Evolutionary conservation across 306 rosid genomes (phyloP).

Genomic region (Glycine tomentella): DNA sequence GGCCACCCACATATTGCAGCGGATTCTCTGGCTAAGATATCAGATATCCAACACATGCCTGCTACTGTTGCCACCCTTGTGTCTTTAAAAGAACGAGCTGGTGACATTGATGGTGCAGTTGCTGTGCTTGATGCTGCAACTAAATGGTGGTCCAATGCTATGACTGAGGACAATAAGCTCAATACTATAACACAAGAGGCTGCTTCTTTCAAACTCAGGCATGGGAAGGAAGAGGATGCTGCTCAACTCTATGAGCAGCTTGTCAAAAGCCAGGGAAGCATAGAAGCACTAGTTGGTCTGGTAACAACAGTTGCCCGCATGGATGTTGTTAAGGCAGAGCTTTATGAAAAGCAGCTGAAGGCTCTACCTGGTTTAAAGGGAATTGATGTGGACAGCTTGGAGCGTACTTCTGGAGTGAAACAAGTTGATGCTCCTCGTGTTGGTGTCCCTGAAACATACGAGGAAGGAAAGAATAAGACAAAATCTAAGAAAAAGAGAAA

Average conservation of each 20-base stretch:
- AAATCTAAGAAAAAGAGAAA: slow-evolving; percentile 93
- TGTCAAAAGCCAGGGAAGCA: slow-evolving; percentile 82
- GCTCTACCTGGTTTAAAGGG: slow-evolving; percentile 81
- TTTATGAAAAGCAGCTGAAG: slow-evolving; percentile 83
- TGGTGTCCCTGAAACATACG: slow-evolving; percentile 61
- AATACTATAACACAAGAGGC: slow-evolving; percentile 84
- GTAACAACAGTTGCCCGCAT: slow-evolving; percentile 80
- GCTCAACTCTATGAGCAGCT: slow-evolving; percentile 83
- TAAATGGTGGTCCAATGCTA: slow-evolving; percentile 94
- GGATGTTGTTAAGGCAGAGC: slow-evolving; percentile 88
- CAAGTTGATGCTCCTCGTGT: slow-evolving; percentile 63
- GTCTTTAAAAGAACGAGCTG: slow-evolving; percentile 86
- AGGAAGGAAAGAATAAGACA: slow-evolving; percentile 79
- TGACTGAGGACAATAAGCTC: slow-evolving; percentile 86
- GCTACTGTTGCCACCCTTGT: slow-evolving; percentile 97
- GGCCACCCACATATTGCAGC: slow-evolving; percentile 90
- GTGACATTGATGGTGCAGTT: slow-evolving; percentile 88
- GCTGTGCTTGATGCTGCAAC: slow-evolving; percentile 87
- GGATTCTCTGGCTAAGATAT: slow-evolving; percentile 80
- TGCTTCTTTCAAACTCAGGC: slow-evolving; percentile 87
- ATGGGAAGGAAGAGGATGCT: slow-evolving; percentile 87
- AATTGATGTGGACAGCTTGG: slow-evolving; percentile 85
- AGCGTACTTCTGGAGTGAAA: slow-evolving; percentile 85
- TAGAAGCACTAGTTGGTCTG: slow-evolving; percentile 88
- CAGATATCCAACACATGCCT: slow-evolving; percentile 90